Evolutionary conservation across 805 yeast species (phyloP).

Genomic region (Saccharomycopsis schoenii): DNA sequence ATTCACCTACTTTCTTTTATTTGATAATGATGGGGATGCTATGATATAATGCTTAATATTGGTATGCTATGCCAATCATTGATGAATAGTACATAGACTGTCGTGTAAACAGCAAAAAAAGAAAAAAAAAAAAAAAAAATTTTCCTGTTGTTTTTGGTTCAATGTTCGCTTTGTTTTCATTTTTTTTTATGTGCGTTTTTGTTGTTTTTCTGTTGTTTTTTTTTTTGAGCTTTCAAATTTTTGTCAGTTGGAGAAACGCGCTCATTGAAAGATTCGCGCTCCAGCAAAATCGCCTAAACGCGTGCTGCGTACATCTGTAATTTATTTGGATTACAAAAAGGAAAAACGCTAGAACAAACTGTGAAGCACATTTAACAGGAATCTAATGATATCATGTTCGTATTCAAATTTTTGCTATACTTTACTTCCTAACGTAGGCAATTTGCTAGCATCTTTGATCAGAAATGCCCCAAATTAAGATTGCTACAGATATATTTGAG

Average conservation of each 20-base stretch:
- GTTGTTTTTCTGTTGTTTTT: background rate
- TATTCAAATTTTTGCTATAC: too few species aligned
- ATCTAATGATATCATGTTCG: too few species aligned
- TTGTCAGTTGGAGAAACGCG: background rate
- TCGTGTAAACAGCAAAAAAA: background rate
- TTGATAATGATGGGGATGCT: background rate
- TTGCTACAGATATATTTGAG: background rate
- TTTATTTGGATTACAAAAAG: too few species aligned
- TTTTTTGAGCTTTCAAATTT: background rate
- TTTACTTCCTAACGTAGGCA: too few species aligned
- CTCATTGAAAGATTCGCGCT: background rate
- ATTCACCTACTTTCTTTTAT: background rate
- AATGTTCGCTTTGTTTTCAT: background rate
- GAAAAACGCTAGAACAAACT: too few species aligned
- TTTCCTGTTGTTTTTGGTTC: constrained; percentile 1
- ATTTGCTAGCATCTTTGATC: too few species aligned
- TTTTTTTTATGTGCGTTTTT: background rate
- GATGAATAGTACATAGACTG: background rate
- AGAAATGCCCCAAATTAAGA: constrained; percentile 12
- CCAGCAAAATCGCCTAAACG: background rate
- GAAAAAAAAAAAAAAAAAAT: background rate
- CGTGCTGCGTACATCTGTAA: background rate
- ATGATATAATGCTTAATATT: background rate
- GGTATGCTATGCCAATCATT: background rate
- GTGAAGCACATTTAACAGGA: too few species aligned